Evolutionary conservation across 305 asterid species (phyloP), one percentile per base, ranked within the genome.

Genomic region (Fraxinus angustifolia): DNA sequence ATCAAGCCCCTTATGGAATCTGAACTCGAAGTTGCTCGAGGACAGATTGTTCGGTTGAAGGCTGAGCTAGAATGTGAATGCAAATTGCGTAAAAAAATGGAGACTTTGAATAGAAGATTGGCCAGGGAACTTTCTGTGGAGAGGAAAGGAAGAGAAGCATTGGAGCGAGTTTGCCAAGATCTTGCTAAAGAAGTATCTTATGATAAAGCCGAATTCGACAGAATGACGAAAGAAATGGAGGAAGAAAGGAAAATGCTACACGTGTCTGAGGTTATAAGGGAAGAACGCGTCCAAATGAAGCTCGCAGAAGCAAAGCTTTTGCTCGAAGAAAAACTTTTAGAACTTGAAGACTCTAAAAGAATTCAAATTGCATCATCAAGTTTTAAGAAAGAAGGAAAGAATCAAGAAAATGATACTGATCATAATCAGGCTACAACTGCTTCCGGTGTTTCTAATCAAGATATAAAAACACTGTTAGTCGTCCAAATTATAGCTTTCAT

Each of bases 281-380:
- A 94, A 40, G 98, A 94, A 50, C 88, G 98, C 14, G 92, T 94
- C 38, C 94, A 91, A 70, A 94, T 94, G 98, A 94, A 94, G 84
- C 97, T 94, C 0, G 81, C 87, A 0, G 98, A 92, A 40, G 97
- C 98, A 0, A 92, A 88, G 62, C 70, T 78, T 73, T 45, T 90
- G 81, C 38, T 94, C 60, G 98, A 94, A 71, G 93, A 91, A 70
- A 94, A 86, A 84, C 30, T 92, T 2, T 77, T 83, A 0, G 90
- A 92, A 82, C 17, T 92, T 75, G 88, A 88, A 50, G 78, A 73
- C 8, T 36, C 81, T 8, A 87, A 76, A 73, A 80, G 56, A 48
- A 73, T 33, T 31, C 84, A 75, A 33, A 45, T 14, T 4, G 79
- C 50, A 23, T 56, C 77, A 70, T 80, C 85, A 1, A 48, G 23